Conservation (phyloP, 768 basidiomycete species). For the Gloeostereum incarnatum region DNA sequence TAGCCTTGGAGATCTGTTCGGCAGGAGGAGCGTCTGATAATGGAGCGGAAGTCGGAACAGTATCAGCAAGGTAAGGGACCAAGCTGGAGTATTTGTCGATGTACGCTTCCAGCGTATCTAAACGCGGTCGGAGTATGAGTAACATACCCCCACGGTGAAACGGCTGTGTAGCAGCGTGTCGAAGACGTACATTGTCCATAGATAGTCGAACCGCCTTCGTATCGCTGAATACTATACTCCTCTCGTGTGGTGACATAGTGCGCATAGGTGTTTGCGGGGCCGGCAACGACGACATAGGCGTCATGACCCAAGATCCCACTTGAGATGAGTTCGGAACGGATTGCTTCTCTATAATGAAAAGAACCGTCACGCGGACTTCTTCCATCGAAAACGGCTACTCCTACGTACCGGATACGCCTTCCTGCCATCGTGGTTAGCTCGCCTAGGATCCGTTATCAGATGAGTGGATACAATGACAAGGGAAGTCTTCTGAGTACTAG, state of each 20-base stretch:
- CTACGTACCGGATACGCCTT: constrained; percentile 54
- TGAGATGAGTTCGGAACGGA: constrained; percentile 56
- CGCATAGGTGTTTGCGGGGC: constrained; percentile 75
- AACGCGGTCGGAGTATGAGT: background rate
- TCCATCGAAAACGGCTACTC: background rate
- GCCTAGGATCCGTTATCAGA: constrained; percentile 18
- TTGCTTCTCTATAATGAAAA: constrained; percentile 41
- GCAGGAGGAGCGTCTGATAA: constrained; percentile 56
- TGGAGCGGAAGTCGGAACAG: constrained; percentile 31
- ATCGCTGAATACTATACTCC: constrained; percentile 67
- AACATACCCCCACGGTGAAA: constrained; percentile 6
- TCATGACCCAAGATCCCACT: constrained; percentile 53
- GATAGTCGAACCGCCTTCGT: constrained; percentile 76
- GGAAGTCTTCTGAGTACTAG: constrained; percentile 14
- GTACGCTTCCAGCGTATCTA: constrained; percentile 74
- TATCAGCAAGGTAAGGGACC: constrained; percentile 50
- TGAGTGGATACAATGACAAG: background rate
- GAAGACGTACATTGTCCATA: constrained; percentile 65
- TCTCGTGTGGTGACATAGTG: constrained; percentile 70
- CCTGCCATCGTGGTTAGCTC: constrained; percentile 83
- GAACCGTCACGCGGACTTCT: background rate
- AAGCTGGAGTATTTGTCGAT: constrained; percentile 67
- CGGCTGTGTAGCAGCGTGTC: too few species aligned
- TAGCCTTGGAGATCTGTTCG: constrained; percentile 55
- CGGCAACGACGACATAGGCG: constrained; percentile 70